phyloP scores from a whole-genome alignment of 305 asterid species.

The Fraxinus velutina region DNA sequence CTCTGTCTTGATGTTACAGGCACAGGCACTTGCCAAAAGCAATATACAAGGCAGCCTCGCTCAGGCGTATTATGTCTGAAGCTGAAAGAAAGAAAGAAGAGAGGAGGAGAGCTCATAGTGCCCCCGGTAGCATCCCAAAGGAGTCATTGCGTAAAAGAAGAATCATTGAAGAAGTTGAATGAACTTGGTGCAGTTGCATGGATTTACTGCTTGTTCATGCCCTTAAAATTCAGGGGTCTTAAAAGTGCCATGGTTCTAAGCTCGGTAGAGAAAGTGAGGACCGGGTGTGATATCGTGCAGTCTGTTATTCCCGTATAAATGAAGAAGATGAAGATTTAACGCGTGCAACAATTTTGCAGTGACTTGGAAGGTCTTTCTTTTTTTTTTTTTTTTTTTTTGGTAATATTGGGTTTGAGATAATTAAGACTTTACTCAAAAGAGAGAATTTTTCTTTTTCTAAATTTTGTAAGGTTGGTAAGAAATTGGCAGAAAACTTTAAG shows the following conservation, averaged over 20 bases:
- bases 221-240: not conserved
- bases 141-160: conserved; percentile 53
- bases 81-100: conserved; percentile 68
- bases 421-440: not conserved
- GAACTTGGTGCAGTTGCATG: conserved; percentile 20
- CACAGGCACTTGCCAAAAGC: conserved; percentile 86
- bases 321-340: not conserved
- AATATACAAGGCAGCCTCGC: conserved; percentile 65
- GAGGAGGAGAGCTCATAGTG: conserved; percentile 85
- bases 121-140: conserved; percentile 68
- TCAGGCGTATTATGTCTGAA: conserved; percentile 54
- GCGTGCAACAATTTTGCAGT: not conserved
- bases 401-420: not conserved
- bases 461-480: not conserved
- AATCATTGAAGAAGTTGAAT: conserved; percentile 69
- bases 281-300: not conserved
- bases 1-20: conserved; percentile 39
- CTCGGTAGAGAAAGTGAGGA: not conserved
- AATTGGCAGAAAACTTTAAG: not conserved
- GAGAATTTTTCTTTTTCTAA: not conserved
- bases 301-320: not conserved
- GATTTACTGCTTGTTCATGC: not conserved
- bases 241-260: not conserved
- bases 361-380: not conserved
- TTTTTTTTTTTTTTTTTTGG: not conserved